Base-by-base conservation (phyloP, 345 rosid species). In the Trapa bicornis region DNA sequence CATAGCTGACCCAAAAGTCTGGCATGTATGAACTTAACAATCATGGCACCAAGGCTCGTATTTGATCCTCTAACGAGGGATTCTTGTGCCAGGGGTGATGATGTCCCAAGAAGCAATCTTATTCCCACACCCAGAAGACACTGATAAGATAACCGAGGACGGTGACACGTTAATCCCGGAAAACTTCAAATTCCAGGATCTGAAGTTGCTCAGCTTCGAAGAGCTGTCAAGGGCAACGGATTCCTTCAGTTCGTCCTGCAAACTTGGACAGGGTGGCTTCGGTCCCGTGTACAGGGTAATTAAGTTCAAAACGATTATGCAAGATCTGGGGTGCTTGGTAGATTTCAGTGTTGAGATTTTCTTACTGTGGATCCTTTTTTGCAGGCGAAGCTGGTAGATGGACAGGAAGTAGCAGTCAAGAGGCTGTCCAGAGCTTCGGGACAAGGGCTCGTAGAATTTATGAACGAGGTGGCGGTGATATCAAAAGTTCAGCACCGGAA, bases 261-360 rank as follows among this genome's bases (percentile, higher is more conserved):
- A 76, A 62, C 74, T 79, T 1, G 85, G 84, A 22, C 65, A 78
- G 67, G 84, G 82, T 5, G 80, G 84, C 29, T 81, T 81, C 37
- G 84, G 82, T 39, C 77, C 82, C 0, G 81, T 80, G 1, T 80
- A 78, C 72, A 68, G 22, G 80, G 85, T 79, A 75, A 64, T 42
- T 6, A 6, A 58, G 37, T 32, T 58, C 38, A 2, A 32, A 5
- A 4, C 63, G 32, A 22, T 4, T 11, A 7, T 32, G 38, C 17
- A 16, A 14, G 17, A 15, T 50, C 2, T 50, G 6, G 2, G 9
- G 10, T 54, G 35, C 60, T 0, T 54, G 2, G 33, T 1, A 17
- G 13, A 11, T 45, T 45, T n/a, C 17, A 5, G 9, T 5, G 11
- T 22, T 6, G 33, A 35, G 60, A 22, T 9, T 33, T 58, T 14